Evolutionary conservation across 2,329 filamentous ascomycete species (phyloP).

Genomic region (Fusarium tupiense): DNA sequence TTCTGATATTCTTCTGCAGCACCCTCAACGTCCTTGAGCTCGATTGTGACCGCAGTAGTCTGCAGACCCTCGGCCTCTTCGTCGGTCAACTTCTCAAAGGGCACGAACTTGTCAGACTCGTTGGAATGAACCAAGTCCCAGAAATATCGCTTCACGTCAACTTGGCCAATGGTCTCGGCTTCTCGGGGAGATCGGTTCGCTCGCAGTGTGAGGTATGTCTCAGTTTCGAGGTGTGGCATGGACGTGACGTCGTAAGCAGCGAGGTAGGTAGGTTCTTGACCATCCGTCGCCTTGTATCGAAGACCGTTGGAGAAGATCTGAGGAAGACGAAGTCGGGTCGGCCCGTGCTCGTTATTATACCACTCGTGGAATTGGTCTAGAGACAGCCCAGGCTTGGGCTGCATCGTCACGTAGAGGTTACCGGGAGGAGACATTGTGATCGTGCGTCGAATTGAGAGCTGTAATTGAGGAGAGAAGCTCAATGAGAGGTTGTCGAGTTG

Average conservation of each 20-base stretch:
- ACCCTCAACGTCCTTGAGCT: slow-evolving; percentile 59
- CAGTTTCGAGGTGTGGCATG: slow-evolving; percentile 75
- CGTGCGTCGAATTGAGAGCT: background rate
- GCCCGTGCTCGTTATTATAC: slow-evolving; percentile 95
- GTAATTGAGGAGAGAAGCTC: background rate
- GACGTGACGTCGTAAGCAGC: slow-evolving; percentile 84
- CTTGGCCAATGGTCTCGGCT: slow-evolving; percentile 63
- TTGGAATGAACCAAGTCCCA: slow-evolving; percentile 72
- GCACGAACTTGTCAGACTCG: slow-evolving; percentile 65
- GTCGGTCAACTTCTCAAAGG: slow-evolving; percentile 68
- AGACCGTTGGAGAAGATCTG: slow-evolving; percentile 81
- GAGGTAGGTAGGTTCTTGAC: slow-evolving; percentile 72
- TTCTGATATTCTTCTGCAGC: slow-evolving; percentile 65
- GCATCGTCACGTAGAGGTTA: slow-evolving; percentile 87
- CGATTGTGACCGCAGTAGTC: slow-evolving; percentile 70
- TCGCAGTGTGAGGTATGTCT: slow-evolving; percentile 74
- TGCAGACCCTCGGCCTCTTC: slow-evolving; percentile 68
- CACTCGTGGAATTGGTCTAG: slow-evolving; percentile 84
- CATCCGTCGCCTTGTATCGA: slow-evolving; percentile 77
- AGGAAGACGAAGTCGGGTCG: slow-evolving; percentile 78
- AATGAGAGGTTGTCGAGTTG: background rate
- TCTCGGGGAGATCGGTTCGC: slow-evolving; percentile 65
- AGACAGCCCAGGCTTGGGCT: slow-evolving; percentile 74
- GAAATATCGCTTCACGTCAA: slow-evolving; percentile 74
- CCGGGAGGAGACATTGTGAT: slow-evolving; percentile 61